Base-by-base conservation (phyloP, 1,139 yeast species). In the Hyphopichia pseudoburtonii region DNA sequence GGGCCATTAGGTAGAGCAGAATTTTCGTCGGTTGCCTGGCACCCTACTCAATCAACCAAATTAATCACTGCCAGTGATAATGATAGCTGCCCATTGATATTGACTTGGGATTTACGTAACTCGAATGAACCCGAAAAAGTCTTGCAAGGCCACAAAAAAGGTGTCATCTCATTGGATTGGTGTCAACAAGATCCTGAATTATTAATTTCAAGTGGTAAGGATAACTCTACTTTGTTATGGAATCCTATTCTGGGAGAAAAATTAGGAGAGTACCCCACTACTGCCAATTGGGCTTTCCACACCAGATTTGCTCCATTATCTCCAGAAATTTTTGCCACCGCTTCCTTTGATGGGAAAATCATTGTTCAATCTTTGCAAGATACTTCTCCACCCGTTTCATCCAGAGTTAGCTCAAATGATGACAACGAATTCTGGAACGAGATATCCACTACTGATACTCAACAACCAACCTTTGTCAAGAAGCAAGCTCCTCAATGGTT, bases 71-170 rank as follows among this genome's bases (percentile, higher is more conserved):
- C 96, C 22, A 82, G 94, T 32, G 89, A 84, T 40, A 79, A 79
- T 43, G 97, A 90, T 59, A 68, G 75, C 14, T 81, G 82, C 44
- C 96, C 98, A 9, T 75, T 86, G 28, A 82, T 94, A 38, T 66
- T 88, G 47, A 73, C 92, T 12, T 94, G 98, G 98, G 97, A 92
- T 66, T 75, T 94, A 56, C 80, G 97, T 62, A 92, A 92, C 59
- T 80, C 96, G 17, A 85, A 86, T 56, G 90, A 86, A 17, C 98
- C 99, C 6, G 90, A 87, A 56, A 66, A 68, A 44, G 70, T 86
- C 21, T 64, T 92, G 53, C 65, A 69, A 36, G 97, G 97, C 38
- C 97, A 92, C 59, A 77, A 80, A 37, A 85, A 86, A 62, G 98
- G 98, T 24, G 83, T 92, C 12, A 64, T 92, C 40, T 86, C 96